A percentile compares a stretch with the other conserved stretches of the same genome.
Evolutionary conservation across 2,329 filamentous ascomycete genomes (phyloP).

Genomic region (Arthrobotrys sphaeroides): DNA sequence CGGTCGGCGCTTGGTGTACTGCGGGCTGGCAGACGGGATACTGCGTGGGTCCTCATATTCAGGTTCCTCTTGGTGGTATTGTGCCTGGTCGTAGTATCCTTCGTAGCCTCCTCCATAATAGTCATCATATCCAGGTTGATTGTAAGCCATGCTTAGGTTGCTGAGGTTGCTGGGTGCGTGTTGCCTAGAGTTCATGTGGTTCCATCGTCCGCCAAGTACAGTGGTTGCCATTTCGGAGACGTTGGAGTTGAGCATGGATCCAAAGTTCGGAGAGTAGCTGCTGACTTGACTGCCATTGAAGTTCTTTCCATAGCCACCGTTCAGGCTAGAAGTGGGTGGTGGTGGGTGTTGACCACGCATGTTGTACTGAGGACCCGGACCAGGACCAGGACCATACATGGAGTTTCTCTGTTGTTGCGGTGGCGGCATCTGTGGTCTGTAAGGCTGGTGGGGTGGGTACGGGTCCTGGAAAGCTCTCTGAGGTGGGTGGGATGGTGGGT

Average conservation of each 20-base stretch:
- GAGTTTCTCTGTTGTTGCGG: slow-evolving; percentile 28
- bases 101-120: slow-evolving; percentile 38
- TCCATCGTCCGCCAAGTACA: slow-evolving; percentile 43
- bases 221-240: slow-evolving; percentile 42
- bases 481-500: slow-evolving; percentile 28
- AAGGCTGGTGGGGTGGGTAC: slow-evolving; percentile 35
- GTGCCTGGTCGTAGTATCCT: slow-evolving; percentile 40
- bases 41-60: slow-evolving; percentile 46
- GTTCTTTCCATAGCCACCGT: slow-evolving; percentile 32
- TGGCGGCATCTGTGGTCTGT: slow-evolving; percentile 23
- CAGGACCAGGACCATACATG: slow-evolving; percentile 37
- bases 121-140: slow-evolving; percentile 33
- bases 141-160: slow-evolving; percentile 48
- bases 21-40: slow-evolving; percentile 49
- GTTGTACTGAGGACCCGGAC: slow-evolving; percentile 17
- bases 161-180: slow-evolving; percentile 45
- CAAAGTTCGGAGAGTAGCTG: slow-evolving; percentile 44
- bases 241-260: slow-evolving; percentile 45
- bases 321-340: slow-evolving; percentile 18
- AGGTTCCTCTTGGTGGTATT: slow-evolving; percentile 33
- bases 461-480: too few relatives aligned
- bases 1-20: slow-evolving; percentile 44
- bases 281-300: slow-evolving; percentile 36
- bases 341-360: slow-evolving; percentile 1
- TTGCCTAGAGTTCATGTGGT: slow-evolving; percentile 21